Evolutionary conservation across 441 rosid genomes (phyloP), one percentile per base, ranked within the genome.

Genomic region (California macrophylla): DNA sequence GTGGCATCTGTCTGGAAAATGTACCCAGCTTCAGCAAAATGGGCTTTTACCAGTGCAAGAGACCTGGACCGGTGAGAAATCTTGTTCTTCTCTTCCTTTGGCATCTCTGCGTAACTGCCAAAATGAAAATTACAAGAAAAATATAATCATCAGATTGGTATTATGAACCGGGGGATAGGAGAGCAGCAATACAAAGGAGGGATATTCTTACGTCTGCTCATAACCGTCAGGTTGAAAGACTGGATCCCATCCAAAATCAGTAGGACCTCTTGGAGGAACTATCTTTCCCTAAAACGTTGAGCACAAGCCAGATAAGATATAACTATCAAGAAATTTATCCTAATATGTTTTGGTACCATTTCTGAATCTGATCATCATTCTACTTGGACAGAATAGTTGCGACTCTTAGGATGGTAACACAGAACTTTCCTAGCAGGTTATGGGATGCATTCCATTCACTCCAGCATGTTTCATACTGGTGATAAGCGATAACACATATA

Each of bases 221-320:
- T 89, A 87, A 72, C 89, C 96, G 70, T 92, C 93, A 2, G 97
- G 99, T 78, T 92, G 87, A 77, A 94, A 94, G 75, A 94, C 78
- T 30, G 98, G 94, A 83, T 90, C 99, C 99, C 97, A 94, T 71
- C 98, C 99, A 71, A 94, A 94, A 79, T 89, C 94, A 58, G 74
- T 82, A 10, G 96, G 91, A 71, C 99, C 99, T 76, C 89, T 85
- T 23, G 99, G 82, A 66, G 85, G 77, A 74, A 94, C 96, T 79
- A 94, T 89, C 79, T 80, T 89, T 28, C 99, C 98, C 99, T 94
- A 72, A 61, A 63, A 66, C 15, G 74, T 66, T 60, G 76, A 68
- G 76, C 79, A 82, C 64, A 72, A 24, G 34, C n/a, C 68, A 47
- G 52, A 38, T 18, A 26, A 47, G 0, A 20, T 20, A 47, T 0